A percentile compares a stretch with the other conserved stretches of the same genome.
Evolutionary conservation across 352 stramenopile species (phyloP).

Genomic region (Phytophthora pini): DNA sequence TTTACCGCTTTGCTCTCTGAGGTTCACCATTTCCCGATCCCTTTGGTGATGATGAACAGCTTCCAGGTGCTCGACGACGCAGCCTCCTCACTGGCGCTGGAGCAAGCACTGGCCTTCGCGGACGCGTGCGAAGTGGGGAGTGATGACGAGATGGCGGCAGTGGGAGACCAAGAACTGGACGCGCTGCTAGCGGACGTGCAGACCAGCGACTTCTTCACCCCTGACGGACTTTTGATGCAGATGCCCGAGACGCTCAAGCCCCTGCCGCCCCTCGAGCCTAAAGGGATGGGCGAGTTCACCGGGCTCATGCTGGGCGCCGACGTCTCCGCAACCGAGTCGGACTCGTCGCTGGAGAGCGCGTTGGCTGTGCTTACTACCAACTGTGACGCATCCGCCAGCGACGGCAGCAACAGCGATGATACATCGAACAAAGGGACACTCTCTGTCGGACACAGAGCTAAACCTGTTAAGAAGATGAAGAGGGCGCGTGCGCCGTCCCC

Average conservation of each 20-base stretch:
- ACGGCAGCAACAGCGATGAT: constrained; percentile 20
- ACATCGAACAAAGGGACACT: constrained; percentile 2
- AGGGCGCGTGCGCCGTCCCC: constrained; percentile 24
- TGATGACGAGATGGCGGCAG: constrained; percentile 24
- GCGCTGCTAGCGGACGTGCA: constrained; percentile 30
- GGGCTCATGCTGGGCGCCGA: constrained; percentile 19
- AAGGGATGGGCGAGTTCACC: constrained; percentile 24
- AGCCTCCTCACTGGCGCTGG: constrained; percentile 31
- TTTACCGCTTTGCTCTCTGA: background rate
- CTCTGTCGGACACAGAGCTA: constrained; percentile 1
- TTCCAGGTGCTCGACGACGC: constrained; percentile 33
- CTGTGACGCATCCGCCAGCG: constrained; percentile 22
- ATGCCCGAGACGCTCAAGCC: constrained; percentile 21
- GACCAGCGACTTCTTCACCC: constrained; percentile 23
- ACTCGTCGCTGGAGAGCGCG: constrained; percentile 27
- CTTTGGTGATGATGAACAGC: constrained; percentile 26
- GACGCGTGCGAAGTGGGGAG: constrained; percentile 43
- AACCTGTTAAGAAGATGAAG: constrained; percentile 32
- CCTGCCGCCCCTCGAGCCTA: background rate
- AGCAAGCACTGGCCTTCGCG: constrained; percentile 52
- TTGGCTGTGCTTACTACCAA: constrained; percentile 36
- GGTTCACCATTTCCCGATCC: constrained; percentile 6
- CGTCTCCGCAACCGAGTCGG: constrained; percentile 6
- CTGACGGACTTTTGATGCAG: constrained; percentile 20
- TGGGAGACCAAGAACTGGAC: constrained; percentile 22